Evolutionary conservation across 2,329 filamentous ascomycete genomes (phyloP).

Genomic region (Colletotrichum lupini): DNA sequence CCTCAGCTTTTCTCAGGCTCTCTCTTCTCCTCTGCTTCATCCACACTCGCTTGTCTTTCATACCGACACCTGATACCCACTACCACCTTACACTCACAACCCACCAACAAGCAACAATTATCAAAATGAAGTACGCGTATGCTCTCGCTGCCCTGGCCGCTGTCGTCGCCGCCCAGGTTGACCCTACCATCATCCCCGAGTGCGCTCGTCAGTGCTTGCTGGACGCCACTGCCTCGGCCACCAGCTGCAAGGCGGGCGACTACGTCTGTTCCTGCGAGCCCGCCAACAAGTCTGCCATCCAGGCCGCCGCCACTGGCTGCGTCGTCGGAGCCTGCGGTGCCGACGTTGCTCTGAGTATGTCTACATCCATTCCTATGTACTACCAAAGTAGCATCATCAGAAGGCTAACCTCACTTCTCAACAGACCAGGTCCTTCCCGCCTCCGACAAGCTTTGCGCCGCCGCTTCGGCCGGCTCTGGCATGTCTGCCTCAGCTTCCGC

Average conservation of each 20-base stretch:
- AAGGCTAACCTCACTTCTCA: slow-evolving; percentile 14
- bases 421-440: slow-evolving; percentile 53
- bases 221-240: slow-evolving; percentile 44
- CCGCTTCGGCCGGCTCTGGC: slow-evolving; percentile 19
- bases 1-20: background rate
- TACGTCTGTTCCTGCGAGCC: slow-evolving; percentile 46
- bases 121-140: slow-evolving; percentile 38
- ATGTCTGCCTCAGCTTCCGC: slow-evolving; percentile 9
- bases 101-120: slow-evolving; percentile 24
- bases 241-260: slow-evolving; percentile 47
- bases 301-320: slow-evolving; percentile 46
- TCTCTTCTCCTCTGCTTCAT: background rate
- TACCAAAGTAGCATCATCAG: no score
- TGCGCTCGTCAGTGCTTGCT: slow-evolving; percentile 52
- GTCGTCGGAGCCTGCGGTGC: slow-evolving; percentile 50
- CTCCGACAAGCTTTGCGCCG: slow-evolving; percentile 47
- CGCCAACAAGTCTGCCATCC: slow-evolving; percentile 46
- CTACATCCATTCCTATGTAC: background rate
- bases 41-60: slow-evolving; percentile 20
- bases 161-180: slow-evolving; percentile 45
- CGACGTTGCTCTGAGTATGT: slow-evolving; percentile 52
- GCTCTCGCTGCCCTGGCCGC: slow-evolving; percentile 45
- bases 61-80: slow-evolving; percentile 15
- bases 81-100: slow-evolving; percentile 16
- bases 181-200: slow-evolving; percentile 40